Conservation (phyloP, 2,329 filamentous ascomycete species). For the Verticillium isaacii region DNA sequence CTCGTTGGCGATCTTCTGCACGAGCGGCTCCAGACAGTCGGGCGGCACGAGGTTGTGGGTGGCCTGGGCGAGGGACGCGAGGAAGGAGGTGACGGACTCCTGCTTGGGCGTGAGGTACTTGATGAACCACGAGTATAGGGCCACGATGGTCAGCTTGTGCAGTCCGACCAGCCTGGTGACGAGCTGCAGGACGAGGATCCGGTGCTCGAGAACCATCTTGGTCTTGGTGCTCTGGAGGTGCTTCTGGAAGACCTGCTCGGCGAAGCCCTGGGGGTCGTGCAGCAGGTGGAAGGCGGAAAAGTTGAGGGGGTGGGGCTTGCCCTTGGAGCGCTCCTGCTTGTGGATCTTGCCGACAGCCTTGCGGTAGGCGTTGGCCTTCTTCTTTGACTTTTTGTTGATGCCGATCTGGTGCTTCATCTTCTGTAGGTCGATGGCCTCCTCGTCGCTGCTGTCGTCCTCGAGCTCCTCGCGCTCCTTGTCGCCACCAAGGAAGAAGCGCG, state of each 20-base stretch:
- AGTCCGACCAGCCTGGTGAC: conserved; percentile 87
- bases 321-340: conserved; percentile 81
- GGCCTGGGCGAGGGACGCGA: conserved; percentile 87
- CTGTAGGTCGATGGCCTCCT: conserved; percentile 72
- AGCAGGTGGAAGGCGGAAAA: conserved; percentile 93
- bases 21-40: conserved; percentile 82
- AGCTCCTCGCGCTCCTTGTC: conserved; percentile 94
- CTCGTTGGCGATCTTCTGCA: conserved; percentile 96
- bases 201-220: conserved; percentile 82
- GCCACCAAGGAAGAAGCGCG: conserved; percentile 91
- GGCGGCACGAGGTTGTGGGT: conserved; percentile 89
- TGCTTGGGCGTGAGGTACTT: conserved; percentile 87
- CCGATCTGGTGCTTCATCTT: conserved; percentile 79
- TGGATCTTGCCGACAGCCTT: conserved; percentile 81
- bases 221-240: conserved; percentile 85
- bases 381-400: conserved; percentile 96
- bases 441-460: conserved; percentile 83
- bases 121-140: conserved; percentile 93
- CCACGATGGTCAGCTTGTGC: conserved; percentile 85
- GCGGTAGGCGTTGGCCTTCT: conserved; percentile 73
- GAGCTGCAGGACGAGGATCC: conserved; percentile 82
- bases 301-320: conserved; percentile 81
- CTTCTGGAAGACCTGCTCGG: conserved; percentile 83
- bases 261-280: conserved; percentile 91
- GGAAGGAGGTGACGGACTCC: conserved; percentile 84